Evolutionary conservation across 2,329 filamentous ascomycete genomes (phyloP).

Genomic region (Xylariaceae sp.): DNA sequence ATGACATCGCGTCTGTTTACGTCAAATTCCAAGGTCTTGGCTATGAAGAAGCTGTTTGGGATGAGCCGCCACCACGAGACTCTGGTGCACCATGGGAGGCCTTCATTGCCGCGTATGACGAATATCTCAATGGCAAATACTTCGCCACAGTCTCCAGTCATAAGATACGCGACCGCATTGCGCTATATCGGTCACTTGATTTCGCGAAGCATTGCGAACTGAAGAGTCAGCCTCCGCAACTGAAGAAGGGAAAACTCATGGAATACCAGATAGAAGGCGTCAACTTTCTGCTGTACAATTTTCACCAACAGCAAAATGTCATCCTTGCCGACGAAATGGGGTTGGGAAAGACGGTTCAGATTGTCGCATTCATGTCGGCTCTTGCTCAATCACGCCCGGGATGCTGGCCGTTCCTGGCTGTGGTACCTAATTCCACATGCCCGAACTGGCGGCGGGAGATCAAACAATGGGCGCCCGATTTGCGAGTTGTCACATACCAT

Average conservation of each 20-base stretch:
- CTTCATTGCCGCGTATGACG: constrained; percentile 77
- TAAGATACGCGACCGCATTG: constrained; percentile 62
- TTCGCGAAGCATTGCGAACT: constrained; percentile 65
- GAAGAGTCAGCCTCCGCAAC: constrained; percentile 63
- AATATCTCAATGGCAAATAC: constrained; percentile 76
- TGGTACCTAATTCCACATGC: constrained; percentile 91
- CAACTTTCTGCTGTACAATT: constrained; percentile 94
- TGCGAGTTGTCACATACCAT: constrained; percentile 90
- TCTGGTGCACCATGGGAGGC: constrained; percentile 65
- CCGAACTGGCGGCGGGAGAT: constrained; percentile 98
- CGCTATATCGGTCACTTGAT: constrained; percentile 57
- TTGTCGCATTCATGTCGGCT: constrained; percentile 74
- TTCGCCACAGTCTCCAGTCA: constrained; percentile 52
- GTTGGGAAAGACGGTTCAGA: constrained; percentile 92
- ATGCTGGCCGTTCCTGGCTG: constrained; percentile 88
- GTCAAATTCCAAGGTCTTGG: constrained; percentile 91
- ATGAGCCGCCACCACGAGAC: constrained; percentile 65
- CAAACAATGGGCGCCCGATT: constrained; percentile 81
- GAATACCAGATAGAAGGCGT: constrained; percentile 87
- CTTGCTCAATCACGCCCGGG: constrained; percentile 61
- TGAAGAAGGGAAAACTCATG: constrained; percentile 81
- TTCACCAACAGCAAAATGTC: constrained; percentile 73
- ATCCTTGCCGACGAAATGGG: constrained; percentile 98
- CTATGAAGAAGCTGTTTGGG: constrained; percentile 91
- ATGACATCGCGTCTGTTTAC: constrained; percentile 65